These are phyloP conservation scores for Metrosideros polymorpha DNA, from an alignment of 441 rosid genomes.

Conservation along the genomic window DNA sequence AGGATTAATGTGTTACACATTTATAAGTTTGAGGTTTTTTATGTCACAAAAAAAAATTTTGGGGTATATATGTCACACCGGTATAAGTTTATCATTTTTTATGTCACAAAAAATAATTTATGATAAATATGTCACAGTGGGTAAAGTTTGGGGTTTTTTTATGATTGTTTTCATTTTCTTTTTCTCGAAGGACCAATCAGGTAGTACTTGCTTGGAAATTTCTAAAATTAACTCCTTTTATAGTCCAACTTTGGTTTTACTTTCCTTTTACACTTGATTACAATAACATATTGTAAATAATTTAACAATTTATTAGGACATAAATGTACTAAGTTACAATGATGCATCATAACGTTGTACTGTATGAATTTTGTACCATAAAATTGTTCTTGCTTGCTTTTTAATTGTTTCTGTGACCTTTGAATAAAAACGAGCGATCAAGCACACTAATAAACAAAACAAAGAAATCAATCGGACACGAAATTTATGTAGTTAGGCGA, in stretches of 20 bases:
- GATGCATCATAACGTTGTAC: background rate
- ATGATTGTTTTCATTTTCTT: too few species aligned
- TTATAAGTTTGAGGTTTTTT: too few species aligned
- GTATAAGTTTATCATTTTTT: too few species aligned
- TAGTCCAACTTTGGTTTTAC: background rate
- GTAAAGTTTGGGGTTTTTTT: too few species aligned
- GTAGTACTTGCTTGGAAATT: background rate
- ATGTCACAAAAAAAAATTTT: too few species aligned
- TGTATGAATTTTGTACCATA: background rate
- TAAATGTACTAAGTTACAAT: background rate
- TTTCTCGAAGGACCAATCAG: background rate
- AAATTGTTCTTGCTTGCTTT: background rate
- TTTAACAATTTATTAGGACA: background rate
- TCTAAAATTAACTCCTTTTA: background rate
- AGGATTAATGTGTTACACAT: too few species aligned
- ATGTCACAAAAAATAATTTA: too few species aligned
- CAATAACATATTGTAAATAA: background rate
- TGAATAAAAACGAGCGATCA: background rate
- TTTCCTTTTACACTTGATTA: background rate
- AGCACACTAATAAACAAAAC: background rate
- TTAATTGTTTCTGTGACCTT: background rate
- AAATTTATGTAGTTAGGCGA: background rate
- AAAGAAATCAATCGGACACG: rapidly evolving
- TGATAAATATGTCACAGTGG: too few species aligned
- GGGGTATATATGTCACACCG: too few species aligned